These are phyloP conservation scores for Colletotrichum nymphaeae DNA, from an alignment of 2,329 filamentous ascomycete genomes.

Conservation along the genomic window DNA sequence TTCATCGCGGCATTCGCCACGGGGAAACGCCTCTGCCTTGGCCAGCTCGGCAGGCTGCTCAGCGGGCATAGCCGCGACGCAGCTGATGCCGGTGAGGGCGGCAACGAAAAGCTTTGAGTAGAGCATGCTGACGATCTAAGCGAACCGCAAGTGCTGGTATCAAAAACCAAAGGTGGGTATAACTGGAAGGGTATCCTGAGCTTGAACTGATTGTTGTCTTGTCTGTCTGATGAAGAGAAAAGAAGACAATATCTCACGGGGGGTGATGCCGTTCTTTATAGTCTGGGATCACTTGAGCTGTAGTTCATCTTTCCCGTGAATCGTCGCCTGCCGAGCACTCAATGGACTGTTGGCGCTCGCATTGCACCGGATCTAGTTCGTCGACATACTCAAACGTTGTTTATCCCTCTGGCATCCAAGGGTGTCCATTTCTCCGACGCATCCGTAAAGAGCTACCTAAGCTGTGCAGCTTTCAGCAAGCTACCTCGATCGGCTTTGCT, in stretches of 20 bases:
- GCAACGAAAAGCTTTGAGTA: constrained; percentile 22
- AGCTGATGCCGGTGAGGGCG: constrained; percentile 23
- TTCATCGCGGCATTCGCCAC: constrained; percentile 20
- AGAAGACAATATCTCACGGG: neutral
- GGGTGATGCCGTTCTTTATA: constrained; percentile 18
- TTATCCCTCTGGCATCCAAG: neutral
- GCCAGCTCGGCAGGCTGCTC: constrained; percentile 19
- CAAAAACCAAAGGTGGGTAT: constrained; percentile 9
- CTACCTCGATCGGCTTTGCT: neutral
- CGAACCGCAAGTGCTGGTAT: neutral
- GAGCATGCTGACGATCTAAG: constrained; percentile 18
- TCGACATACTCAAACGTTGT: neutral
- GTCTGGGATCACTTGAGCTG: neutral
- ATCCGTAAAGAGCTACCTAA: neutral
- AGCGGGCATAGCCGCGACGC: constrained; percentile 25
- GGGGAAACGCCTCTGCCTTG: constrained; percentile 14
- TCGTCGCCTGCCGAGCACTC: neutral
- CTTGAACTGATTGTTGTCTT: constrained; percentile 18
- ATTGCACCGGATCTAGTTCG: neutral
- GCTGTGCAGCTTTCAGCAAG: neutral
- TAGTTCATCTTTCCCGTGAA: neutral
- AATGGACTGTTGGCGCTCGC: neutral
- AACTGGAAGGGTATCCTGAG: constrained; percentile 18
- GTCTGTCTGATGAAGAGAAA: constrained; percentile 6
- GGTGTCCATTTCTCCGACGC: neutral